Percentiles rank a stretch among this genome's conserved stretches.
phyloP scores from a whole-genome alignment of 306 rosid genomes.

The Begonia fuchsioides region DNA sequence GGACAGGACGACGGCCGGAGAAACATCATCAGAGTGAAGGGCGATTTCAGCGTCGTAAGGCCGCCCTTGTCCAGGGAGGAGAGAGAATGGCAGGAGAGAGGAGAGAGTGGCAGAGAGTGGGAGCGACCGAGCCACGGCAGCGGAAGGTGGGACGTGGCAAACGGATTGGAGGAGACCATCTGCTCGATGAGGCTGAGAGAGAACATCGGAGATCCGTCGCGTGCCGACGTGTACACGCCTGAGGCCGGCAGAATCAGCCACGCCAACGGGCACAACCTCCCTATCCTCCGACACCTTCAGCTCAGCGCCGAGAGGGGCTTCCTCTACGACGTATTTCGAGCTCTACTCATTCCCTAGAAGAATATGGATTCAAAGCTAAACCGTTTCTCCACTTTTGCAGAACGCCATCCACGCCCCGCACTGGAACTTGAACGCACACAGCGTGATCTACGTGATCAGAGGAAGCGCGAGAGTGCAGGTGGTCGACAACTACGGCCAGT shows the following conservation, averaged over 20 bases:
- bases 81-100: conserved; percentile 6
- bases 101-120: not conserved
- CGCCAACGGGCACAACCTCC: conserved; percentile 20
- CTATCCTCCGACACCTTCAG: conserved; percentile 15
- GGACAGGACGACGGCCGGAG: conserved; percentile 16
- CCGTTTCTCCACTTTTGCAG: conserved; percentile 5
- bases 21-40: conserved; percentile 26
- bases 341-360: no score
- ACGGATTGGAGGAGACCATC: conserved; percentile 23
- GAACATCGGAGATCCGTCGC: conserved; percentile 21
- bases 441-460: conserved; percentile 21
- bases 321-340: conserved; percentile 21
- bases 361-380: no score
- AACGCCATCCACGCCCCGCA: conserved; percentile 41
- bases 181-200: conserved; percentile 17
- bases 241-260: conserved; percentile 23
- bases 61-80: conserved; percentile 16
- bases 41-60: conserved; percentile 15
- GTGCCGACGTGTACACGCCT: conserved; percentile 25
- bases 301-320: conserved; percentile 29
- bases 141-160: not conserved
- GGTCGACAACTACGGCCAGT: conserved; percentile 32
- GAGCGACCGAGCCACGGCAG: not conserved
- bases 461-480: conserved; percentile 41
- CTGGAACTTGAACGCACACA: conserved; percentile 42